Percentiles rank a stretch among this genome's conserved stretches.
Evolutionary conservation across 116 monocot genomes (phyloP).

Genomic region (Phalaenopsis hybrid): DNA sequence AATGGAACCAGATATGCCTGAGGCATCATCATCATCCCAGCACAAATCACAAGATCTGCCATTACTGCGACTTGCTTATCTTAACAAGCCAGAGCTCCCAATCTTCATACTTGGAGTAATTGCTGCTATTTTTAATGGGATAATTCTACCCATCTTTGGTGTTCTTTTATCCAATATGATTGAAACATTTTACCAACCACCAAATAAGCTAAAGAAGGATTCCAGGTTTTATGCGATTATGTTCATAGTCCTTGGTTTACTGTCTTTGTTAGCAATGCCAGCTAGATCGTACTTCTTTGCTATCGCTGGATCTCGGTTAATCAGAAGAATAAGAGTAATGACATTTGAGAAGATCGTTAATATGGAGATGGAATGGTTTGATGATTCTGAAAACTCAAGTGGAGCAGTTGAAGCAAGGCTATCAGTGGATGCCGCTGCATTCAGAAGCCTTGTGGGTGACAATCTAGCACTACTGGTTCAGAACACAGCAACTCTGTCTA

Average conservation of each 20-base stretch:
- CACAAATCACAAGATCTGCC: background rate
- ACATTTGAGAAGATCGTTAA: constrained; percentile 31
- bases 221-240: constrained; percentile 23
- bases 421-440: constrained; percentile 19
- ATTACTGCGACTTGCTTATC: constrained; percentile 12
- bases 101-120: constrained; percentile 18
- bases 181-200: constrained; percentile 22
- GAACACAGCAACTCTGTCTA: constrained; percentile 10
- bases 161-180: constrained; percentile 25
- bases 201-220: constrained; percentile 16
- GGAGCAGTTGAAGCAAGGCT: constrained; percentile 24
- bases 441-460: constrained; percentile 24
- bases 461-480: constrained; percentile 19
- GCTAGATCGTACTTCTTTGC: constrained; percentile 25
- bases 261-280: constrained; percentile 15
- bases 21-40: background rate
- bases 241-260: constrained; percentile 17
- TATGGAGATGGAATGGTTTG: constrained; percentile 36
- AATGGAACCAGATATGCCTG: constrained; percentile 3
- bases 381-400: constrained; percentile 26
- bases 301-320: constrained; percentile 25
- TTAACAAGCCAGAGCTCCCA: constrained; percentile 32
- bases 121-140: constrained; percentile 16
- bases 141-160: constrained; percentile 18
- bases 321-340: constrained; percentile 26